phyloP scores from a whole-genome alignment of 2,329 filamentous ascomycete genomes.

The Botrytis medusae region DNA sequence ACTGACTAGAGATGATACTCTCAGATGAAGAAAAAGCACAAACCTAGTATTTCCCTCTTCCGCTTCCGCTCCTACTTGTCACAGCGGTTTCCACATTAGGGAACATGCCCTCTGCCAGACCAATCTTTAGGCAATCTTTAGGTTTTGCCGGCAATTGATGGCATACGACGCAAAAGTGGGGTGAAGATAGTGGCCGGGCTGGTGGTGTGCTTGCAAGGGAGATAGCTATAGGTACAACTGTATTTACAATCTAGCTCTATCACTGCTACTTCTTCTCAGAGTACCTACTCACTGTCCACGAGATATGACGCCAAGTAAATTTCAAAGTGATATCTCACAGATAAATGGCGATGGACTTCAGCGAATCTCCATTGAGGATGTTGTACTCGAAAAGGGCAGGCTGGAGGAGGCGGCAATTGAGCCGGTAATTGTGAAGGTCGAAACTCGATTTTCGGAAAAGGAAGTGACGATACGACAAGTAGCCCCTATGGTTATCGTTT shows the following conservation, averaged over 20 bases:
- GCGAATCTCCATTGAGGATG: constrained; percentile 3
- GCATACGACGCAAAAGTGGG: background rate
- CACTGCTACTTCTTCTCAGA: background rate
- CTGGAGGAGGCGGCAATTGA: constrained; percentile 1
- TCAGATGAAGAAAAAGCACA: background rate
- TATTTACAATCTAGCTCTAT: background rate
- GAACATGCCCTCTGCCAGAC: background rate
- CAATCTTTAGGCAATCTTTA: background rate
- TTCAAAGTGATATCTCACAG: constrained; percentile 1
- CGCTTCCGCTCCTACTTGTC: background rate
- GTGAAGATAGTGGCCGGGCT: background rate
- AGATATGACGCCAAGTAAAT: constrained; percentile 4
- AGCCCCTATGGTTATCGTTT: constrained; percentile 32
- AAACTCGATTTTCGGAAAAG: constrained; percentile 21
- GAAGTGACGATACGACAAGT: constrained; percentile 34
- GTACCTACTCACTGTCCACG: background rate
- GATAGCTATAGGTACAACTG: background rate
- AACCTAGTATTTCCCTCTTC: background rate
- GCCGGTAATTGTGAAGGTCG: constrained; percentile 12
- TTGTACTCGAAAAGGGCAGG: constrained; percentile 1
- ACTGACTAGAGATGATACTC: background rate
- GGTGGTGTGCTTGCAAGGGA: constrained; percentile 4
- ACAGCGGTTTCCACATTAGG: background rate
- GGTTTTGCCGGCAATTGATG: background rate
- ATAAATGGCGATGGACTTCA: background rate